A percentile compares a stretch with the other conserved stretches of the same genome.
Conservation (phyloP, 148 eudicot genomes). For the Selenicereus undatus region DNA sequence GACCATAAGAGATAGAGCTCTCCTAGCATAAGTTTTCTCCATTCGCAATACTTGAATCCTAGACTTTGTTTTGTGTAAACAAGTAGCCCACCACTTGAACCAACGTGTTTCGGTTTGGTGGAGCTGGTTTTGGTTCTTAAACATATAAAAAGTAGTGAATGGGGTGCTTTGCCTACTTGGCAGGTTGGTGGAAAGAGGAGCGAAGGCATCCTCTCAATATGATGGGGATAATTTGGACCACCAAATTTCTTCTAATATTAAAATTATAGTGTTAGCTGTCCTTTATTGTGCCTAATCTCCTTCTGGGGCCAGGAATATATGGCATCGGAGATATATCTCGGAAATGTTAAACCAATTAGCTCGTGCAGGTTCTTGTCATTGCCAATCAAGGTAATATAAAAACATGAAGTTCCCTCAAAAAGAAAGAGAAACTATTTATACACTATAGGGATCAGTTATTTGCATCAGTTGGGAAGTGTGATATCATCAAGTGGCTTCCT, state of each 20-base stretch:
- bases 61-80: no score
- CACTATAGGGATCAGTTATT: conserved; percentile 22
- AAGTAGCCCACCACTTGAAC: no score
- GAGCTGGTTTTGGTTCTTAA: not conserved
- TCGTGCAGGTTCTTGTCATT: conserved; percentile 20
- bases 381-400: conserved; percentile 2
- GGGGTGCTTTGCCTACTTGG: conserved; percentile 21
- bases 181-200: conserved; percentile 24
- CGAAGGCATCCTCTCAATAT: conserved; percentile 26
- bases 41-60: no score
- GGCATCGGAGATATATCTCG: conserved; percentile 31
- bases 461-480: conserved; percentile 22
- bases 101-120: not conserved
- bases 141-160: conserved; percentile 19
- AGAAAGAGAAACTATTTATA: not conserved
- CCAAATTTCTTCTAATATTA: not conserved
- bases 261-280: not conserved
- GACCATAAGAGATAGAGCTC: no score
- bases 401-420: conserved; percentile 12
- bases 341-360: conserved; percentile 35
- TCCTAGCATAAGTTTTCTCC: no score
- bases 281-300: conserved; percentile 16
- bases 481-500: not conserved
- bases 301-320: conserved; percentile 5
- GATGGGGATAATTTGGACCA: conserved; percentile 34